phyloP scores from a whole-genome alignment of 2,329 filamentous ascomycete species.

The Alternaria atra region DNA sequence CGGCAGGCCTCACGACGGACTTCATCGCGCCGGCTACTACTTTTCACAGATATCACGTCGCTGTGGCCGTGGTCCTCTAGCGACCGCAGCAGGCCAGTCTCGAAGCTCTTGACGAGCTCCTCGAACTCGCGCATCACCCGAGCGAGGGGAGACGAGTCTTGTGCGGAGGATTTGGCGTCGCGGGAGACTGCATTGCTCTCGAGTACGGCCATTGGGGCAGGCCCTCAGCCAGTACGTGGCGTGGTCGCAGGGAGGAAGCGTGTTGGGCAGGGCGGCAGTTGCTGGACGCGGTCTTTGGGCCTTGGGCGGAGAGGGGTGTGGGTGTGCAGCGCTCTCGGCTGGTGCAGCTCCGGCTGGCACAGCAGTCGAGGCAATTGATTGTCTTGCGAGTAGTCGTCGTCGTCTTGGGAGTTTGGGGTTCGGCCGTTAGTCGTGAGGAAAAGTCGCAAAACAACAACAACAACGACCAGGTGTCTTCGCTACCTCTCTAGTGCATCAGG shows the following conservation, averaged over 20 bases:
- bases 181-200: constrained; percentile 33
- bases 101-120: constrained; percentile 40
- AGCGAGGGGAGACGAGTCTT: constrained; percentile 31
- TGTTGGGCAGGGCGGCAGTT: constrained; percentile 5
- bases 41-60: constrained; percentile 2
- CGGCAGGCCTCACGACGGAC: constrained; percentile 42
- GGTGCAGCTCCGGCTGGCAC: constrained; percentile 18
- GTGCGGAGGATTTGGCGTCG: constrained; percentile 25
- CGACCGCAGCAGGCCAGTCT: constrained; percentile 42
- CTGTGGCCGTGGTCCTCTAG: constrained; percentile 25
- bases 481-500: constrained; percentile 17
- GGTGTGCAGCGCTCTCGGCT: constrained; percentile 12
- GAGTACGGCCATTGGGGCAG: constrained; percentile 39
- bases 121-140: constrained; percentile 48
- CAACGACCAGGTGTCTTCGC: constrained; percentile 9
- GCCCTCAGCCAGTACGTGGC: constrained; percentile 16
- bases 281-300: constrained; percentile 6
- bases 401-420: constrained; percentile 1
- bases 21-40: constrained; percentile 22
- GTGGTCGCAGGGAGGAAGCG: constrained; percentile 9
- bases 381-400: not conserved
- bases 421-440: constrained; percentile 21
- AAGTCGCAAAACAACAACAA: constrained; percentile 15
- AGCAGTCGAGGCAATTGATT: not conserved
- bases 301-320: constrained; percentile 11